Evolutionary conservation across 495 filamentous ascomycete genomes (phyloP).

Genomic region (Lophium mytilinum): DNA sequence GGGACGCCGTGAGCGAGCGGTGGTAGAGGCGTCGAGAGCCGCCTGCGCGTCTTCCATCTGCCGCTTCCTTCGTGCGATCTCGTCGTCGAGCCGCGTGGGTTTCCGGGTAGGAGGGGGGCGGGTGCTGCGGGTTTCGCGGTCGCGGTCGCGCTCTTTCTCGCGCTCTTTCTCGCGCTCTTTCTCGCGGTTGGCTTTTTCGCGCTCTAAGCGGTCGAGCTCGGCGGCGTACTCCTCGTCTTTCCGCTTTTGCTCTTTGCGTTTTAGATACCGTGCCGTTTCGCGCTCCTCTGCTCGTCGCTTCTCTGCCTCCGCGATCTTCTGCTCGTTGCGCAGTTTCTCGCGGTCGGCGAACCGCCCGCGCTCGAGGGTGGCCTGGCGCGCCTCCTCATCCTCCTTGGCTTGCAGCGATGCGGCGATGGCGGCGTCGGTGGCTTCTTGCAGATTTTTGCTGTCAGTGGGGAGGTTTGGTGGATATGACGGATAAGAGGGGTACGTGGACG

Average conservation of each 20-base stretch:
- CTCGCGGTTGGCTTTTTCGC: not conserved
- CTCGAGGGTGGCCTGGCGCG: conserved; percentile 10
- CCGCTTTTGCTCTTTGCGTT: not conserved
- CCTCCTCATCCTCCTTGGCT: not conserved
- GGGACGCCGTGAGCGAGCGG: not conserved
- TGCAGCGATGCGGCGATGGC: not conserved
- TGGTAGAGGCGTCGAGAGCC: not conserved
- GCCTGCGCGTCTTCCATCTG: not conserved
- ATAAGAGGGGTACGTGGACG: not conserved
- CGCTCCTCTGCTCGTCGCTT: conserved; percentile 16
- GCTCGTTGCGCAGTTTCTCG: conserved; percentile 7
- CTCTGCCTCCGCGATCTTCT: conserved; percentile 13
- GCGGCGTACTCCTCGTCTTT: not conserved
- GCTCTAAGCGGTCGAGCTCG: not conserved
- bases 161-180: not conserved
- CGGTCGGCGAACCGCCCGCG: conserved; percentile 7
- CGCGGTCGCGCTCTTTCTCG: not conserved
- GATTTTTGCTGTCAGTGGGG: conserved; percentile 16
- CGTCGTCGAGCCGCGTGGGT: not conserved
- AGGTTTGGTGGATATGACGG: not conserved
- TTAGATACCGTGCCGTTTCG: conserved; percentile 8
- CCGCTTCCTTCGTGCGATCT: not conserved
- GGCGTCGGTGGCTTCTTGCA: conserved; percentile 7
- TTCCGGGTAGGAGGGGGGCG: too few relatives aligned
- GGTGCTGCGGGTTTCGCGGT: too few relatives aligned